Base-by-base conservation (phyloP, 2,329 filamentous ascomycete species). In the Fusarium denticulatum region DNA sequence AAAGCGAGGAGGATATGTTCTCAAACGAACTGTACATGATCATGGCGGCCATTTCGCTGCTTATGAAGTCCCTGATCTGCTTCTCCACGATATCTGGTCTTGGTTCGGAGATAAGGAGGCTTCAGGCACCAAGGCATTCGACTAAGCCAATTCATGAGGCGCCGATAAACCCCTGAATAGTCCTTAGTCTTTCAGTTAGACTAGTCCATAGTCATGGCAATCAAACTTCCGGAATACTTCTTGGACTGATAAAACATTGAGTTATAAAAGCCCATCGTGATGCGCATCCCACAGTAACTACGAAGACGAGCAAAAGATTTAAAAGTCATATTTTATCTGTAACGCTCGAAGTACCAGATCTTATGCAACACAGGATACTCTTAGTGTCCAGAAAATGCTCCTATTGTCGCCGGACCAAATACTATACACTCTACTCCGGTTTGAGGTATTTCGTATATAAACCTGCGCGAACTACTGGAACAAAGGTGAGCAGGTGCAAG, bases 381-480 rank as follows among this genome's bases (percentile, higher is more conserved):
- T 20, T 18, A 10, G 24, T n/a, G 14, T 7, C 8, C 7, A 26
- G 4, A 12, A 26, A 26, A 13, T 8, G 12, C 11, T 14, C 26
- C 4, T 4, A 26, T 26, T 45, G 12, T 26, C 8, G 18, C 0
- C 43, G 0, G 2, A 13, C 16, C 9, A 3, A 6, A 46, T 8
- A 24, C n/a, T 16, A 32, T 6, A 22, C 10, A 9, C 6, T 14
- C 10, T 18, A 13, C 46, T n/a, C 32, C 30, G 4, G 20, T 13
- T 32, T 6, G 30, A 34, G 11, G 12, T 0, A 50, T 15, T 16
- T 10, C 5, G 6, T 24, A n/a, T 10, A 24, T 16, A 18, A 20
- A 7, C 9, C 7, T 52, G 10, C 12, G 5, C 22, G 30, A n/a
- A 5, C 16, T 26, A 20, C 7, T 36, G 3, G 5, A 11, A 2